Conservation (phyloP, 352 stramenopile species). For the Phytopythium chamaehyphon region DNA sequence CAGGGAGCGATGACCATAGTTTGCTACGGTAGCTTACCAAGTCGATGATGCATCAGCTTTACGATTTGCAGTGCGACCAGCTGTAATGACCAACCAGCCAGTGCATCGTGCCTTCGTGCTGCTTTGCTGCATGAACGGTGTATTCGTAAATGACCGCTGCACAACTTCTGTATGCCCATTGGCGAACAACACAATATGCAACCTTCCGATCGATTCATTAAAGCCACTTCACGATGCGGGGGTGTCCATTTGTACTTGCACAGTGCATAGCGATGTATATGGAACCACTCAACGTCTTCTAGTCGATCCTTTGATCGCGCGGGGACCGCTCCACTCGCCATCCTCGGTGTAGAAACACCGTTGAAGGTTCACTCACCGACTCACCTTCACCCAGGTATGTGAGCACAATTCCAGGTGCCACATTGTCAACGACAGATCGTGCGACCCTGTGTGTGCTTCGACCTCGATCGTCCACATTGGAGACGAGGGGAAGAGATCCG, state of each 20-base stretch:
- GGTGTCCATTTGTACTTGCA: background rate
- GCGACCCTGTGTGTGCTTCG: background rate
- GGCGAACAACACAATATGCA: too few species aligned
- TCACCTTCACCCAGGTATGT: too few species aligned
- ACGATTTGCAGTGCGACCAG: too few species aligned
- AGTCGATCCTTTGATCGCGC: background rate
- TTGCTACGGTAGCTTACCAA: too few species aligned
- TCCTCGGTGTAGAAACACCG: background rate
- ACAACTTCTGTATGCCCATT: too few species aligned
- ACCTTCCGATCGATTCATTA: background rate
- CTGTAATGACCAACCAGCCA: background rate
- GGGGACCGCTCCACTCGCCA: background rate
- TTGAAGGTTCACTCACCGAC: too few species aligned
- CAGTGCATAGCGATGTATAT: background rate
- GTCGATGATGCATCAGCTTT: too few species aligned
- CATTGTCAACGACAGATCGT: too few species aligned
- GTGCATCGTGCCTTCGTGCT: background rate
- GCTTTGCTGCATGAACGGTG: too few species aligned
- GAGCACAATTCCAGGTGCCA: too few species aligned
- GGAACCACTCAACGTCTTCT: slow-evolving; percentile 1
- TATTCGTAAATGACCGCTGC: too few species aligned
- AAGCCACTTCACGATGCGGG: background rate
- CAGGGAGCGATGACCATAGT: too few species aligned
- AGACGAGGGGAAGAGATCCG: background rate
- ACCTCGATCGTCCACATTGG: background rate